Evolutionary conservation across 2,329 filamentous ascomycete species (phyloP), one percentile per base, ranked within the genome.

Genomic region (Fusarium anguioides): DNA sequence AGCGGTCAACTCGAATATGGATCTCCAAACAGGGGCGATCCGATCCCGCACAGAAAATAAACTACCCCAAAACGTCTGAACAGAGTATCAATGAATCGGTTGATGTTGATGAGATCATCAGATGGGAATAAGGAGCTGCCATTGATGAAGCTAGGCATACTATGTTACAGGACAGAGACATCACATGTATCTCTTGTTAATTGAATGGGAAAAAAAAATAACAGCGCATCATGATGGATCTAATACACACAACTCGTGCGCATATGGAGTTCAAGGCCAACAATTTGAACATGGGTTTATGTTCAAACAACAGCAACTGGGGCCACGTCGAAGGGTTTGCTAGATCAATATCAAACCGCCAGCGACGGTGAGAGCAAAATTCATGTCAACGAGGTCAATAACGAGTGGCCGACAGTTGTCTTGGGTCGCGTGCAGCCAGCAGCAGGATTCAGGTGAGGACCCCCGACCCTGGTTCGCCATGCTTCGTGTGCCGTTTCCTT

Each of bases 381-480:
- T 65, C 46, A 69, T 61, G 63, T 53, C 58, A 54, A 63, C 63
- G 44, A 72, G 61, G 68, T 57, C 64, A 56, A 67, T 52, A 41
- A 64, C 42, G 60, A 69, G 59, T 69, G 59, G 64, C 45, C 55
- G 56, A 68, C 52, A 64, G 64, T 64, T 73, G 71, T 60, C 62
- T 66, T 65, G 67, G 71, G 71, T 72, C 67, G 68, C 55, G 71
- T 70, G 71, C 69, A 71, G 55, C 59, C 51, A 70, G 66, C 66
- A 68, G 71, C 58, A 67, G 64, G 69, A 71, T 73, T 73, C 71
- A 73, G 71, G 71, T 73, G 71, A 71, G 68, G 58, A 69, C 51
- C 67, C 67, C 46, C 55, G 67, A 69, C 64, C 68, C 68, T 60
- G 54, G 66, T 46, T 63, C 49, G 56, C 66, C 61, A 69, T 69